These are phyloP conservation scores for Rhododendron ovatum DNA, from an alignment of 148 eudicot genomes.

Conservation along the genomic window DNA sequence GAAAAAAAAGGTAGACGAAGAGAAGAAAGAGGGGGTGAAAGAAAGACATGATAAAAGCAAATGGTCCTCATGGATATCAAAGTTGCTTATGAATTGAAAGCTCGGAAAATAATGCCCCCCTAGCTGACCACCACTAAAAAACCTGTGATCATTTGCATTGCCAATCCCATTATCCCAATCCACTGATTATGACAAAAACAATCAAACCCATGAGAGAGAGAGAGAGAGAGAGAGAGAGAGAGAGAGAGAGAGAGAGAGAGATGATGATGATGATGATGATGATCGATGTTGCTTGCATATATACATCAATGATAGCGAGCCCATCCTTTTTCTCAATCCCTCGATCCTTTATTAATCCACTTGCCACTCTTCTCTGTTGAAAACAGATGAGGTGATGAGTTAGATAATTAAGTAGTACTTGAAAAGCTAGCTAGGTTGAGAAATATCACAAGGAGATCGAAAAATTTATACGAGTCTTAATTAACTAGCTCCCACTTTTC, in stretches of 20 bases:
- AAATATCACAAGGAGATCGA: no score
- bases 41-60: neutral
- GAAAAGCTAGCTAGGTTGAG: no score
- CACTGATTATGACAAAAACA: conserved; percentile 5
- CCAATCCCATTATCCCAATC: neutral
- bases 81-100: neutral
- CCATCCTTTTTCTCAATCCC: neutral
- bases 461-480: no score
- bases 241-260: neutral
- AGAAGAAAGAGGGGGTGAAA: neutral
- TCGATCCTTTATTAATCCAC: neutral
- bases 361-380: neutral
- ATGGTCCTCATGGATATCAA: neutral
- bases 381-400: no score
- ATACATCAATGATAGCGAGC: neutral
- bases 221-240: neutral
- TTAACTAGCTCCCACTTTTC: no score
- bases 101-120: neutral
- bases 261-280: no score
- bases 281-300: neutral
- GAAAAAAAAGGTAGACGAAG: no score
- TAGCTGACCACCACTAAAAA: neutral
- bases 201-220: neutral
- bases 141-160: neutral
- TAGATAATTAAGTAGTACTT: no score